Conservation (phyloP, 2,329 filamentous ascomycete species). For the Leptographium procerum region DNA sequence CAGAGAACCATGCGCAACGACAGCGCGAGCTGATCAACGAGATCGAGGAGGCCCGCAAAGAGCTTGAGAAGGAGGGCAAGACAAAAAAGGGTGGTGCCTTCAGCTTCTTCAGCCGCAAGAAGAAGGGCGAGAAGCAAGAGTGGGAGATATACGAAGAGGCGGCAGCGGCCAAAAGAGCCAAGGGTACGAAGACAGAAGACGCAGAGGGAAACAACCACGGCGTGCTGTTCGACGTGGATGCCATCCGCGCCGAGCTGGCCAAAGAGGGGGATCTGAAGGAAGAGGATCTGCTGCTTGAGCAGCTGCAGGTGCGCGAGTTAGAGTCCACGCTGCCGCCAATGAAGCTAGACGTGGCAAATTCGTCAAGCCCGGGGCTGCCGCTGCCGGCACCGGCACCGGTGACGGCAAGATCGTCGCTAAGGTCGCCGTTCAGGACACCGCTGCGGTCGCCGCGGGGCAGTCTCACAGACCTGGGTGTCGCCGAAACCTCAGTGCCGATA, state of each 20-base stretch:
- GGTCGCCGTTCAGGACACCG: slow-evolving; percentile 14
- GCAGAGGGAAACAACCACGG: slow-evolving; percentile 42
- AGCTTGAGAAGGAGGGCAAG: slow-evolving; percentile 70
- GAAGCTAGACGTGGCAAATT: slow-evolving; percentile 51
- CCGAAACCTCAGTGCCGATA: slow-evolving; percentile 6
- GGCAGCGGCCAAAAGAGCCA: neutral
- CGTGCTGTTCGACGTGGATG: slow-evolving; percentile 90
- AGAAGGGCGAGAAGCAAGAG: slow-evolving; percentile 68
- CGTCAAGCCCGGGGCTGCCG: slow-evolving; percentile 14
- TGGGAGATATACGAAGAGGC: slow-evolving; percentile 88
- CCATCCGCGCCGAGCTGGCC: slow-evolving; percentile 76
- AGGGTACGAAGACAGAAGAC: slow-evolving; percentile 28
- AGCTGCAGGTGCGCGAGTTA: slow-evolving; percentile 62
- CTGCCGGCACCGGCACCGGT: slow-evolving; percentile 19
- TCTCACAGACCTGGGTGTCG: neutral
- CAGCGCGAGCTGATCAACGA: slow-evolving; percentile 93
- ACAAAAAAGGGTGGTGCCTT: slow-evolving; percentile 48
- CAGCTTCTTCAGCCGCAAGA: slow-evolving; percentile 72
- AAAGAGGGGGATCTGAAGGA: slow-evolving; percentile 53
- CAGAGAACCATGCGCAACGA: slow-evolving; percentile 76
- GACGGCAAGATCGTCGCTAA: slow-evolving; percentile 18
- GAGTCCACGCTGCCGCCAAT: slow-evolving; percentile 84
- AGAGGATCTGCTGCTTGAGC: slow-evolving; percentile 18
- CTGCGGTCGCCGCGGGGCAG: slow-evolving; percentile 20
- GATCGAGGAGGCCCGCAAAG: slow-evolving; percentile 85